Evolutionary conservation across 805 yeast genomes (phyloP), one percentile per base, ranked within the genome.

Genomic region (Saccharomyces kudriavzevii): DNA sequence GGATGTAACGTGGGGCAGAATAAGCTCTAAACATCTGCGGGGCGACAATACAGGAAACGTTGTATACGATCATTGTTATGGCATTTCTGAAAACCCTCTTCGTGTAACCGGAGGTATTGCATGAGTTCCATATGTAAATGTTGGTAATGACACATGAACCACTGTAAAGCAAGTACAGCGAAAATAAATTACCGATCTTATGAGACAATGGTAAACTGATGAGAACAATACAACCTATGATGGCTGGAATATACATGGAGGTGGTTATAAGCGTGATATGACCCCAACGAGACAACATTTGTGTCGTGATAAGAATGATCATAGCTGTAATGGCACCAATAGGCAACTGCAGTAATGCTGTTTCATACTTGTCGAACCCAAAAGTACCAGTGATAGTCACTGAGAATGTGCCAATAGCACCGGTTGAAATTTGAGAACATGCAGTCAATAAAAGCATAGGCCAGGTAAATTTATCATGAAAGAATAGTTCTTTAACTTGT

Each of bases 61-160:
- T 80, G 61, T 81, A 82, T n/a, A 77, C 79, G 51, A 81, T 71
- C 82, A 82, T 77, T 0, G 82, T 80, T 25, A 77, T 60, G 4
- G 78, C 80, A 59, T 80, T 81, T 55, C 84, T 69, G 30, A 76
- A 75, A 26, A 80, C 67, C 56, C 82, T 75, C 60, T 82, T 82
- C 5, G 84, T 80, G 52, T 80, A 78, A 1, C 87, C 86, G 0
- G 86, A 80, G 8, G 84, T 81, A 58, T 82, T 82, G 48, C 83
- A 77, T 52, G 79, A 75, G 56, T 80, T 80, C 87, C 86, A 82
- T 4, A 82, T 77, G 60, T 81, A 82, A 29, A 82, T 71, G 51
- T 82, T 72, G 1, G 85, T 79, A 52, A 80, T 81, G 51, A 80
- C 73, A 68, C 82, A 74, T 29, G 83, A 77, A 46, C 86, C 77